Conservation (phyloP, 305 asterid genomes). For the Fraxinus baroniana region DNA sequence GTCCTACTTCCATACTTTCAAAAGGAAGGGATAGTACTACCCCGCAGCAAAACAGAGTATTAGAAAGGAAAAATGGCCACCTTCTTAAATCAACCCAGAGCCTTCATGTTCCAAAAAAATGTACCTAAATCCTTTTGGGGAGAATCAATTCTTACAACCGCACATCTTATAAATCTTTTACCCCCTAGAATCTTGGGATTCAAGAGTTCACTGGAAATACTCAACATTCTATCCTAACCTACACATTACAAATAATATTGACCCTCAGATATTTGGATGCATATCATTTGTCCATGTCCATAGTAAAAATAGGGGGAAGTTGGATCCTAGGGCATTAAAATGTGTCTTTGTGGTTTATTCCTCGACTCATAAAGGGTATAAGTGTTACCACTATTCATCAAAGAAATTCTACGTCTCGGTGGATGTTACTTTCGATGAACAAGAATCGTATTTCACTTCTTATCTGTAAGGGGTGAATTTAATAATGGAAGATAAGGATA, state of each 20-base stretch:
- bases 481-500: no score
- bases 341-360: not conserved
- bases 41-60: not conserved
- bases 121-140: constrained; percentile 12
- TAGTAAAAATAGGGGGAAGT: no score
- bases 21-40: not conserved
- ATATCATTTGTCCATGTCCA: no score
- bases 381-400: no score
- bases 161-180: not conserved
- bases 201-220: not conserved
- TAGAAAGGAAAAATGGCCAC: not conserved
- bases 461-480: no score
- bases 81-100: not conserved
- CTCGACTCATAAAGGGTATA: no score
- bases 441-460: no score
- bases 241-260: no score
- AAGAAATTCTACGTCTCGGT: no score
- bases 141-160: not conserved
- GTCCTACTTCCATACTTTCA: not conserved
- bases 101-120: not conserved
- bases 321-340: no score
- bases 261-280: no score
- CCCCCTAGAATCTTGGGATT: not conserved
- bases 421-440: no score
- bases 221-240: not conserved